Percentiles rank a stretch among this genome's conserved stretches.
Conservation (phyloP, 495 filamentous ascomycete species). For the Choiromyces venosus region DNA sequence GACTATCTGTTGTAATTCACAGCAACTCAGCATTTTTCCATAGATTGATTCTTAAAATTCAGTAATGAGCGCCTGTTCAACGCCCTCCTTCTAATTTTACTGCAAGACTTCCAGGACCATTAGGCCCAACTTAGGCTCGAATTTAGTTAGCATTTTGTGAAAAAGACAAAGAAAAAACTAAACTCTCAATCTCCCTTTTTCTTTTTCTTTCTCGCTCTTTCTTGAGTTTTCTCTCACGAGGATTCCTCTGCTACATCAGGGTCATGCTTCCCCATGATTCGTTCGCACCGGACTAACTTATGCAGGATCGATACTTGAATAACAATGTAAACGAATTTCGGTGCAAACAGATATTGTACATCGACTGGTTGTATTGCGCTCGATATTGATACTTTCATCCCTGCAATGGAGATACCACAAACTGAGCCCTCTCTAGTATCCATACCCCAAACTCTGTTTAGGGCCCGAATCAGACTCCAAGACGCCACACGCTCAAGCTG, state of each 20-base stretch:
- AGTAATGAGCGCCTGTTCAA: background rate
- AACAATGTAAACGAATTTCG: background rate
- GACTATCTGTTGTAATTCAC: background rate
- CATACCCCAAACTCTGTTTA: background rate
- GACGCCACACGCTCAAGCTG: background rate
- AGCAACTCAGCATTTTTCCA: background rate
- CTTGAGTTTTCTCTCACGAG: background rate
- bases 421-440: too few species aligned
- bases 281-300: background rate
- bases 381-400: background rate
- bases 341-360: background rate
- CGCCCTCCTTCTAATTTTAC: background rate
- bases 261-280: background rate
- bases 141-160: background rate
- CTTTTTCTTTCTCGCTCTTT: background rate
- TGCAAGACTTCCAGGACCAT: background rate
- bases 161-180: too few species aligned
- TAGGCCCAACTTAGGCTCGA: background rate
- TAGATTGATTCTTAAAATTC: background rate
- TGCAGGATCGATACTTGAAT: background rate
- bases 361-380: background rate
- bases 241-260: background rate
- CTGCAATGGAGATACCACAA: background rate
- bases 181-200: too few species aligned
- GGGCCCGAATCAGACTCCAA: background rate